Percentiles rank a stretch among this genome's conserved stretches.
phyloP scores from a whole-genome alignment of 768 basidiomycete genomes.

The Pleurotus pulmonarius region DNA sequence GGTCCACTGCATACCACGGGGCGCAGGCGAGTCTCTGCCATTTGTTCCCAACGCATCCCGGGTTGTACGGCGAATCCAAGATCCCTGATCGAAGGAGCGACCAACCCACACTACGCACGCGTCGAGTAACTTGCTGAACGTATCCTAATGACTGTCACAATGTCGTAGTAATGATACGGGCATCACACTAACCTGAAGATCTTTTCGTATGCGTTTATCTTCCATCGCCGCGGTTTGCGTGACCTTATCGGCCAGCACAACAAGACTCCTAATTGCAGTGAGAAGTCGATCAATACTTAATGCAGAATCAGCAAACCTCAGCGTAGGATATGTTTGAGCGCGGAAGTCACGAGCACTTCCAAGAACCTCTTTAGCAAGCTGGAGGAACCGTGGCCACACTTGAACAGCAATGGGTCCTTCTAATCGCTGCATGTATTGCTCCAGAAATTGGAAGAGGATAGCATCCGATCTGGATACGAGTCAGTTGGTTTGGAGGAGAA shows the following conservation, averaged over 20 bases:
- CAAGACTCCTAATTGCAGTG: constrained; percentile 54
- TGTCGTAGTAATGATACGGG: neutral
- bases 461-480: constrained; percentile 52
- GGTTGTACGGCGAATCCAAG: constrained; percentile 71
- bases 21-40: constrained; percentile 69
- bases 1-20: constrained; percentile 40
- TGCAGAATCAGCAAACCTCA: constrained; percentile 50
- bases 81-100: constrained; percentile 68
- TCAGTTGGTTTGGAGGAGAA: no score
- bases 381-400: constrained; percentile 81
- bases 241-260: constrained; percentile 77
- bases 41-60: constrained; percentile 60
- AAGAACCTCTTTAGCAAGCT: constrained; percentile 76
- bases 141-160: constrained; percentile 48
- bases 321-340: constrained; percentile 61
- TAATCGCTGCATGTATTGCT: constrained; percentile 75
- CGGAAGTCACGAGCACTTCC: constrained; percentile 65
- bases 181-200: constrained; percentile 63
- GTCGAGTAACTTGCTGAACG: constrained; percentile 82
- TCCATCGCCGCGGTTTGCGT: constrained; percentile 90
- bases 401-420: constrained; percentile 93
- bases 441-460: constrained; percentile 80
- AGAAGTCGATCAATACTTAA: no score
- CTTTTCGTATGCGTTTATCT: constrained; percentile 82
- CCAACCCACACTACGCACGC: constrained; percentile 70